These are phyloP conservation scores for Pseudisothecium myosuroides DNA, from an alignment of 225 moss, liverwort and hornwort species.

Conservation along the genomic window DNA sequence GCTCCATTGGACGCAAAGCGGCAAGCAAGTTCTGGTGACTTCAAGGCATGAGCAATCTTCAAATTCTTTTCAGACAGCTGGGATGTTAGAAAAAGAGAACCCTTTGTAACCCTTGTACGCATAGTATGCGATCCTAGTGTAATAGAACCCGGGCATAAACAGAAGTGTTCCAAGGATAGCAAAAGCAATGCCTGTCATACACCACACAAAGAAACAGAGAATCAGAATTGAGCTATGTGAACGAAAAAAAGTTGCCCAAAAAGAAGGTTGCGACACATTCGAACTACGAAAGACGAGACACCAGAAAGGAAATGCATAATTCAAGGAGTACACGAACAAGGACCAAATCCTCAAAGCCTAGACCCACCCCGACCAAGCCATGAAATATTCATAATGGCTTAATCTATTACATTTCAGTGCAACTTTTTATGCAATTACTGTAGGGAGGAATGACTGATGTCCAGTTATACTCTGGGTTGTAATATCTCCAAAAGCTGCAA, in stretches of 20 bases:
- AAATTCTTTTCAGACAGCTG: constrained; percentile 29
- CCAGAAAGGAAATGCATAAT: not conserved
- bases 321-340: not conserved
- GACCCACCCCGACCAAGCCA: not conserved
- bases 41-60: not conserved
- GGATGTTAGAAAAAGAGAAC: constrained; percentile 73
- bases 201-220: not conserved
- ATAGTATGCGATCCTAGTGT: constrained; percentile 78
- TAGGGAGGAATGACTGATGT: not conserved
- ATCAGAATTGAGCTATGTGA: not conserved
- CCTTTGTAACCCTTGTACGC: constrained; percentile 87
- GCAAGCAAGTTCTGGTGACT: not conserved
- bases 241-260: not conserved
- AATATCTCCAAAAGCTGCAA: not conserved
- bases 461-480: not conserved
- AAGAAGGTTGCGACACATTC: not conserved
- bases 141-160: constrained; percentile 69
- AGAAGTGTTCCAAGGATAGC: constrained; percentile 59
- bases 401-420: not conserved
- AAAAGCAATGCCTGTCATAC: constrained; percentile 53
- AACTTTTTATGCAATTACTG: not conserved
- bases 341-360: not conserved
- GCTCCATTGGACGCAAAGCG: not conserved
- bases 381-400: not conserved
- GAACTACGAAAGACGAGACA: not conserved